These are phyloP conservation scores for Aspergillus sclerotialis DNA, from an alignment of 2,329 filamentous ascomycete species.

Conservation along the genomic window DNA sequence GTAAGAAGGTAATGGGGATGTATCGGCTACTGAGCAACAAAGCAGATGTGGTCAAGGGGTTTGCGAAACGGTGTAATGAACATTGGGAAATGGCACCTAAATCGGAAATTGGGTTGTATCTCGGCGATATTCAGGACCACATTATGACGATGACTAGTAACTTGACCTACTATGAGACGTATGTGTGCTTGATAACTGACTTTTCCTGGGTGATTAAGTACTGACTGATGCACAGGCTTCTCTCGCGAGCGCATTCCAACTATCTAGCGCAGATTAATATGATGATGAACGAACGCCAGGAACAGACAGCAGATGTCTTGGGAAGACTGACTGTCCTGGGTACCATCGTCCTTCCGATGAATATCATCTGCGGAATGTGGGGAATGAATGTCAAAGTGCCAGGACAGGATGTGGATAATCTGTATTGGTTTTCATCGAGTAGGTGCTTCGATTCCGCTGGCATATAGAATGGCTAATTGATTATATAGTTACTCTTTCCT, in stretches of 20 bases:
- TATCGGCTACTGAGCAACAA: conserved; percentile 93
- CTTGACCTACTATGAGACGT: conserved; percentile 93
- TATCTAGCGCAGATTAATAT: conserved; percentile 99
- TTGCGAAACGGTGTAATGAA: conserved; percentile 96
- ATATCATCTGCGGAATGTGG: conserved; percentile 97
- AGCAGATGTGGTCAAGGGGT: conserved; percentile 97
- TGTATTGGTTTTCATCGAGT: conserved; percentile 66
- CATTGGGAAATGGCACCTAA: conserved; percentile 93
- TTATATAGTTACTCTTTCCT: conserved; percentile 58
- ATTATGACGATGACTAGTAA: conserved; percentile 99
- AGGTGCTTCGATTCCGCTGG: conserved; percentile 11
- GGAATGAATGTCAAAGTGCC: conserved; percentile 98
- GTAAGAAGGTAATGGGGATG: conserved; percentile 95
- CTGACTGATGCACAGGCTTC: conserved; percentile 52
- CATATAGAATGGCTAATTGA: conserved; percentile 3
- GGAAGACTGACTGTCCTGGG: conserved; percentile 92
- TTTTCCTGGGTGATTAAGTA: neutral
- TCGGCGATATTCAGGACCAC: conserved; percentile 98
- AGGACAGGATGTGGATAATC: conserved; percentile 74
- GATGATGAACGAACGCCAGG: conserved; percentile 94
- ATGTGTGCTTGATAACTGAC: conserved; percentile 28
- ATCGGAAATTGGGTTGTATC: conserved; percentile 92
- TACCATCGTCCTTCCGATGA: conserved; percentile 97
- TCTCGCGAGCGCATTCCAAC: conserved; percentile 86
- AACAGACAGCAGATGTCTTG: conserved; percentile 90